Evolutionary conservation across 345 rosid genomes (phyloP).

Genomic region (Lumnitzera littorea): DNA sequence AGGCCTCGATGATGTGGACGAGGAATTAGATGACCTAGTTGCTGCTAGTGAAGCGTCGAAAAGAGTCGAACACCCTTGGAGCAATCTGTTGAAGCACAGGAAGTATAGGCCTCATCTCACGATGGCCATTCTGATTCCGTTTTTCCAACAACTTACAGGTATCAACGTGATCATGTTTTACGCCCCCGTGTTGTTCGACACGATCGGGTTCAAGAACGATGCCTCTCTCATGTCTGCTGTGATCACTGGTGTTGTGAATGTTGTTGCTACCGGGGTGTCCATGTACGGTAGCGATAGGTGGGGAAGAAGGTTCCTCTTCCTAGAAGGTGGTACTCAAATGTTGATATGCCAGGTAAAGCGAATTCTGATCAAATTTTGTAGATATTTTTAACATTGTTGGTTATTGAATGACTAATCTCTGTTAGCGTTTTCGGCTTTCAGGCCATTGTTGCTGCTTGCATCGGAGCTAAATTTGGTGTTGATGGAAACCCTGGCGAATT

Average conservation of each 20-base stretch:
- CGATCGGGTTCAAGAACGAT: constrained; percentile 61
- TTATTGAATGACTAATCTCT: no score
- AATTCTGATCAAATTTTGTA: no score
- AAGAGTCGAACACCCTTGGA: constrained; percentile 72
- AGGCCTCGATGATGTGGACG: constrained; percentile 61
- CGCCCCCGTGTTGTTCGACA: constrained; percentile 77
- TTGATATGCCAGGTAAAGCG: constrained; percentile 63
- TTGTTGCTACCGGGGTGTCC: constrained; percentile 56
- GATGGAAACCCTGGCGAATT: constrained; percentile 51
- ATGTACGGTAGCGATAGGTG: constrained; percentile 78
- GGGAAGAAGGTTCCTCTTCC: constrained; percentile 83
- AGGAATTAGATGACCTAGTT: constrained; percentile 68
- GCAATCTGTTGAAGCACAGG: constrained; percentile 49
- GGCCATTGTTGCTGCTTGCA: constrained; percentile 56
- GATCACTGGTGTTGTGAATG: constrained; percentile 65
- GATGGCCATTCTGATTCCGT: constrained; percentile 68
- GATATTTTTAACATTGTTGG: no score
- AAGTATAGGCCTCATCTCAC: constrained; percentile 83
- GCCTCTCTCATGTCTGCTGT: constrained; percentile 82
- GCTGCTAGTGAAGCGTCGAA: constrained; percentile 71
- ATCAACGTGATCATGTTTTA: constrained; percentile 87
- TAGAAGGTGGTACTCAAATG: constrained; percentile 81
- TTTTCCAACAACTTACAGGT: constrained; percentile 85
- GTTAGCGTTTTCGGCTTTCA: constrained; percentile 5
- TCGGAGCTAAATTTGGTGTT: constrained; percentile 74